These are phyloP conservation scores for Colletotrichum tanaceti DNA, from an alignment of 2,329 filamentous ascomycete species.

Conservation along the genomic window DNA sequence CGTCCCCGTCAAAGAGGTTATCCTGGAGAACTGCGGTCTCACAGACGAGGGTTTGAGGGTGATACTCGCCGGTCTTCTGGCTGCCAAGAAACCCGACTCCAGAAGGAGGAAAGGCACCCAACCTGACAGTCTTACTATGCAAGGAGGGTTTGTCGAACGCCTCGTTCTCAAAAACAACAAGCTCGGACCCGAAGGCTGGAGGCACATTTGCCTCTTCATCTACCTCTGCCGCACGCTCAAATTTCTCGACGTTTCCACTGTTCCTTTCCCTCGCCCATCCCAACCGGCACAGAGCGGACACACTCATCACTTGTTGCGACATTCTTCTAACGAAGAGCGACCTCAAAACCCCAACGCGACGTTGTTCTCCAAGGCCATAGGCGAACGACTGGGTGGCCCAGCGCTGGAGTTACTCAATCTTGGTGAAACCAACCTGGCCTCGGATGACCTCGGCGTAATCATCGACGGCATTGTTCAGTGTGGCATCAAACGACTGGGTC, in stretches of 20 bases:
- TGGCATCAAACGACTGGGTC: slow-evolving; percentile 80
- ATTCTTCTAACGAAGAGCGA: slow-evolving; percentile 45
- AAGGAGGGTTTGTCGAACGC: slow-evolving; percentile 84
- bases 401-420: slow-evolving; percentile 86
- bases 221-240: slow-evolving; percentile 91
- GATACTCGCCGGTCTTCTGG: slow-evolving; percentile 85
- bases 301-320: slow-evolving; percentile 45
- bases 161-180: slow-evolving; percentile 93
- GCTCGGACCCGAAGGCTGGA: slow-evolving; percentile 89
- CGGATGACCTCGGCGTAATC: slow-evolving; percentile 77
- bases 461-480: slow-evolving; percentile 86
- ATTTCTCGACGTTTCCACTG: slow-evolving; percentile 85
- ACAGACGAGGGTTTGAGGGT: slow-evolving; percentile 89
- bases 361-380: slow-evolving; percentile 78
- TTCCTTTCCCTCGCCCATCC: slow-evolving; percentile 72
- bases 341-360: slow-evolving; percentile 55
- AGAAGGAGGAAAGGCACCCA: slow-evolving; percentile 60
- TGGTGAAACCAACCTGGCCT: slow-evolving; percentile 79
- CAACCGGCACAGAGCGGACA: slow-evolving; percentile 43
- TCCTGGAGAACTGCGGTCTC: slow-evolving; percentile 88
- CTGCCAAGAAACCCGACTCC: slow-evolving; percentile 75
- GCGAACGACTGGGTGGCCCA: slow-evolving; percentile 79
- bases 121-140: slow-evolving; percentile 55
- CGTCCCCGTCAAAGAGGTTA: slow-evolving; percentile 87
- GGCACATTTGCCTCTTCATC: slow-evolving; percentile 87